Evolutionary conservation across 768 basidiomycete species (phyloP), one percentile per base, ranked within the genome.

Genomic region (Tylopilus balloui): DNA sequence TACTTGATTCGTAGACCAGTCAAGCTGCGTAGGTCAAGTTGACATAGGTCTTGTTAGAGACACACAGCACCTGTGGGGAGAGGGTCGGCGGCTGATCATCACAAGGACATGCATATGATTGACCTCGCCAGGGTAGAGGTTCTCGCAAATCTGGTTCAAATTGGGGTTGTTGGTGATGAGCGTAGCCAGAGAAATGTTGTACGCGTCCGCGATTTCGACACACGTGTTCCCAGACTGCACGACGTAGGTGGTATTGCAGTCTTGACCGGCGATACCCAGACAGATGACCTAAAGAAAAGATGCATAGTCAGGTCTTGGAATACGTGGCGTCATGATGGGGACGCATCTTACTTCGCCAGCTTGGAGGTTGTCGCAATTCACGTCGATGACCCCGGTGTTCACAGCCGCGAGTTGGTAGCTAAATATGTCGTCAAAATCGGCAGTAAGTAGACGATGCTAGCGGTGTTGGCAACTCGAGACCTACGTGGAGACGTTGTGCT

Each of bases 81-180:
- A 19, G 21, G 32, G 7, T 32, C 15, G 56, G 51, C 27, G 15
- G 42, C 17, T 14, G 17, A 6, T n/a, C 31, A 32, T 32, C 37
- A 23, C 14, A 11, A 29, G 15, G 1, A 39, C 13, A 14, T 43
- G 40, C 4, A 52, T 23, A 43, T 7, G 21, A 13, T 8, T 57
- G 54, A 85, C 84, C 75, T 86, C 82, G 42, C 71, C 75, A 48
- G 75, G 63, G 65, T 79, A 79, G 45, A 86, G 73, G 68, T 83
- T 83, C 28, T 62, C 63, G 67, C 81, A 83, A 7, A 28, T 56
- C 9, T 53, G 47, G 63, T 81, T 68, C 47, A 87, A 62, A 58
- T 86, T 82, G 3, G 80, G 84, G 69, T 87, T 88, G 71, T 87
- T 86, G 25, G 70, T 58, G 52, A 72, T 61, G 20, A 88, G 69